Percentiles rank a stretch among this genome's conserved stretches.
Conservation (phyloP, 2,329 filamentous ascomycete species). For the Trichoderma asperellum region DNA sequence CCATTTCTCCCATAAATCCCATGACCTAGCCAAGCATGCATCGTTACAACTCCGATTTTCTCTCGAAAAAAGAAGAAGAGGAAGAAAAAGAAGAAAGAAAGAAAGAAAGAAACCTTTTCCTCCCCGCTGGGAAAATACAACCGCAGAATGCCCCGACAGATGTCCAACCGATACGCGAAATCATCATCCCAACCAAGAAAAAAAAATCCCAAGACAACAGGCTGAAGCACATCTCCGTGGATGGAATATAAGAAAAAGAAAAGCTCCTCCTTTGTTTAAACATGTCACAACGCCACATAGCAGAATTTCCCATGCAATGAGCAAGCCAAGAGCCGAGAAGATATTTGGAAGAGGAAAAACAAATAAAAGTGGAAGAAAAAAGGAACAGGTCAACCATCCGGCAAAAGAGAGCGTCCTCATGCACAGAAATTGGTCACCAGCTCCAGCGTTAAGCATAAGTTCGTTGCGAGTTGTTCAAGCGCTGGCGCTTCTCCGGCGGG, state of each 20-base stretch:
- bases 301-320: constrained; percentile 24
- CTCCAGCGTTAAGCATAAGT: constrained; percentile 45
- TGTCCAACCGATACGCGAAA: constrained; percentile 30
- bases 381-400: background rate
- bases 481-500: constrained; percentile 57
- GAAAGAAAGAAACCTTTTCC: background rate
- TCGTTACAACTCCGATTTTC: constrained; percentile 27
- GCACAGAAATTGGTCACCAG: background rate
- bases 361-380: background rate
- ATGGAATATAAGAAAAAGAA: background rate
- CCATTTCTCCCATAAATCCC: background rate
- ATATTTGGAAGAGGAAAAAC: background rate
- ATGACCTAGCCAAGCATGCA: constrained; percentile 14
- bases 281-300: constrained; percentile 26
- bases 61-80: background rate
- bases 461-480: constrained; percentile 51
- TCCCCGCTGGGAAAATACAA: background rate
- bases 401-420: background rate
- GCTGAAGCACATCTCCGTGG: background rate
- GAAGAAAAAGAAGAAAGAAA: background rate
- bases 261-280: constrained; percentile 24
- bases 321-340: constrained; percentile 3
- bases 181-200: constrained; percentile 16
- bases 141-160: constrained; percentile 10
- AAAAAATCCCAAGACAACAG: constrained; percentile 2